phyloP scores from a whole-genome alignment of 345 rosid genomes.

The Angophora floribunda region DNA sequence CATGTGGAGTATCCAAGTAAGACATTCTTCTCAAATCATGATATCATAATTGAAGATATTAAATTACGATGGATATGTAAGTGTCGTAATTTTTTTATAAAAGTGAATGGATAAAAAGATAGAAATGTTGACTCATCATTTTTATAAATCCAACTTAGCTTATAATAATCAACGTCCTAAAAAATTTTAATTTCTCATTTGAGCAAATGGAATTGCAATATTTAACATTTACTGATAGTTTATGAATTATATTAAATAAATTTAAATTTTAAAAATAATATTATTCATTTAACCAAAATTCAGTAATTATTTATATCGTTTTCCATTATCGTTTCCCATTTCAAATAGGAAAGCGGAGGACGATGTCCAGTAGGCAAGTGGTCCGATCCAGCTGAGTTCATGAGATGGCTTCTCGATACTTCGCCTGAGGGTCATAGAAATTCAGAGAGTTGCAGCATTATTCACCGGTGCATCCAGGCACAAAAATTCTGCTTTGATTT shows the following conservation, averaged over 20 bases:
- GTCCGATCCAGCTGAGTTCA: neutral
- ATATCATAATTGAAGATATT: too few relatives aligned
- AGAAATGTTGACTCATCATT: too few relatives aligned
- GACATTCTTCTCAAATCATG: neutral
- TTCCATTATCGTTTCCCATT: too few relatives aligned
- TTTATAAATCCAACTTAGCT: neutral
- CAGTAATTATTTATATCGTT: rapidly evolving
- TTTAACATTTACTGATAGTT: rapidly evolving
- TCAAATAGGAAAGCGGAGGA: neutral
- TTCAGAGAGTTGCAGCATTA: neutral
- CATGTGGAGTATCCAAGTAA: too few relatives aligned
- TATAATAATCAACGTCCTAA: neutral
- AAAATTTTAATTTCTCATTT: too few relatives aligned
- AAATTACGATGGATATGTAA: neutral
- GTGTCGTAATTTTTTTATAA: too few relatives aligned
- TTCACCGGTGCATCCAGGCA: neutral
- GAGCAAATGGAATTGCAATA: neutral
- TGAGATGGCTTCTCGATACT: neutral
- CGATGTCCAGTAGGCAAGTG: neutral
- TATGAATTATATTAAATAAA: too few relatives aligned
- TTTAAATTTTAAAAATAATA: rapidly evolving
- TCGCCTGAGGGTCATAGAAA: too few relatives aligned
- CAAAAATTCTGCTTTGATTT: neutral
- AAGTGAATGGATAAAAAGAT: neutral
- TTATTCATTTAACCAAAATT: rapidly evolving